Evolutionary conservation across 805 yeast species (phyloP), one percentile per base, ranked within the genome.

Genomic region (Lipomyces yamadae): DNA sequence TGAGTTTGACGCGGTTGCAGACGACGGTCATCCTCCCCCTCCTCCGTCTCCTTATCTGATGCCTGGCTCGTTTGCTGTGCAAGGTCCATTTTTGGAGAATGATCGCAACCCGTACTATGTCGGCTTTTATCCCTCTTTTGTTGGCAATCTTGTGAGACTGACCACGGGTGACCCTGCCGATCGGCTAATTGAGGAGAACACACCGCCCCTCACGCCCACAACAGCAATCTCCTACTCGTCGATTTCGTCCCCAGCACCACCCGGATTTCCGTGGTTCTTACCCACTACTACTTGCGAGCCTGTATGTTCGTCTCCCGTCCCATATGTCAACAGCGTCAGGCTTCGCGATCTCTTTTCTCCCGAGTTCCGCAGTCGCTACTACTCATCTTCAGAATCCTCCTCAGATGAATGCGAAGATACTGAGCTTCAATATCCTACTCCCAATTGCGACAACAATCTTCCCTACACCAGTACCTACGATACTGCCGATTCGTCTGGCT

Each of bases 311-410:
- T 42, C 48, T 42, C 48, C 48, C 2, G 48, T 42, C 24, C 48
- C 48, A 4, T 4, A 42, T 42, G 48, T n/a, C 24, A n/a, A 42
- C 48, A 7, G 48, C 2, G 48, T 42, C 3, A 42, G 48, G n/a
- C 48, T 42, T 24, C 48, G 48, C 24, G 48, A 42, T 42, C 48
- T 42, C 48, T 42, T 42, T n/a, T 42, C 48, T 6, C 48, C 48
- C 10, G 48, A 42, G n/a, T 42, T 42, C 24, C 18, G 48, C 48
- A 42, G 24, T 7, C 48, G 48, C 24, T 42, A 42, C 48, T 42
- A 42, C 48, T 42, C 48, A 18, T 42, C 24, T 4, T 42, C 48
- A 42, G 48, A 42, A 15, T 42, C 48, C 24, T 42, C 48, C 29
- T 42, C 48, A 6, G 48, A 42, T 42, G 48, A 42, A 24, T 15